Percentiles rank a stretch among this genome's conserved stretches.
Conservation (phyloP, 768 basidiomycete species). For the Phylloporus scabripes region DNA sequence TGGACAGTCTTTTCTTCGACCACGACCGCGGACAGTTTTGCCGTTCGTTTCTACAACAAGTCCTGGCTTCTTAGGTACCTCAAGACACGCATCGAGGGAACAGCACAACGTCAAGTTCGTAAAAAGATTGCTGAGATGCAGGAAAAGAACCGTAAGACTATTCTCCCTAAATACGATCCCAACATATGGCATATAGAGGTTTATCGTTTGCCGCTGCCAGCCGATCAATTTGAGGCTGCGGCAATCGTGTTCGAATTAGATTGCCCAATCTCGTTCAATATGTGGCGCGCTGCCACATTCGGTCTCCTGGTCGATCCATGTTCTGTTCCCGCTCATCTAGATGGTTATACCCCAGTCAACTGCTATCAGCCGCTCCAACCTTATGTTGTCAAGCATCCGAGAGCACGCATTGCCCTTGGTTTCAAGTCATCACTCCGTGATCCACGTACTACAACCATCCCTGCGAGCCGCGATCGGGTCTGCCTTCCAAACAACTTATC, state of each 20-base stretch:
- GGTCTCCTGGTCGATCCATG: slow-evolving; percentile 34
- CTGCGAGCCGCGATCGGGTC: too few species aligned
- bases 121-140: slow-evolving; percentile 27
- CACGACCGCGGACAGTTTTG: slow-evolving; percentile 21
- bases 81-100: slow-evolving; percentile 25
- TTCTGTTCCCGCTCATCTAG: too few species aligned
- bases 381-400: slow-evolving; percentile 3
- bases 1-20: slow-evolving; percentile 32
- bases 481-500: too few species aligned
- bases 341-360: too few species aligned
- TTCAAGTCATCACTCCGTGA: too few species aligned
- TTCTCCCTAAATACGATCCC: too few species aligned
- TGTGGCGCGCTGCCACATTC: slow-evolving; percentile 5
- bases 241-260: neutral
- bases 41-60: slow-evolving; percentile 29
- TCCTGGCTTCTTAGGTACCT: slow-evolving; percentile 18
- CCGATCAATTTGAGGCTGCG: slow-evolving; percentile 2
- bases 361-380: neutral
- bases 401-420: slow-evolving; percentile 31
- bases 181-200: too few species aligned
- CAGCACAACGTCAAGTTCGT: slow-evolving; percentile 17
- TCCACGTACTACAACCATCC: too few species aligned
- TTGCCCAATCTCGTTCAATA: neutral
- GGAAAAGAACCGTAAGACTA: too few species aligned
- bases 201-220: slow-evolving; percentile 45